Percentiles rank a stretch among this genome's conserved stretches.
Evolutionary conservation across 2,329 filamentous ascomycete species (phyloP).

Genomic region (Aspergillus calidoustus): DNA sequence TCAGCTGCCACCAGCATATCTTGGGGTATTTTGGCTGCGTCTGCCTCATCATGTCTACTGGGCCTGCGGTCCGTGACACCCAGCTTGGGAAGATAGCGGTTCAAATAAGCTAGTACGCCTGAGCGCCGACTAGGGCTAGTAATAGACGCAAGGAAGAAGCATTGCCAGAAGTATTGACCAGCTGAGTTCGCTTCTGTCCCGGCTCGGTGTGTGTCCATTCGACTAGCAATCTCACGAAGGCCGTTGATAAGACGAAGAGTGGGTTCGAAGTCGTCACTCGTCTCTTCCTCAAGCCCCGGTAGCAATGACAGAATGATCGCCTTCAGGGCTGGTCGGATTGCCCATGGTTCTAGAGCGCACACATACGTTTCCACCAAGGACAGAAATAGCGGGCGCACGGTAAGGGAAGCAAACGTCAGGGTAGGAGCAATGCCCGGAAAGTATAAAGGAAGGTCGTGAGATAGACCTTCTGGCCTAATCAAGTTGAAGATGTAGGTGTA

Average conservation of each 20-base stretch:
- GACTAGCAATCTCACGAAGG: constrained; percentile 65
- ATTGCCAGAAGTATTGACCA: constrained; percentile 97
- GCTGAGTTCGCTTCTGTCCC: constrained; percentile 59
- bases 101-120: constrained; percentile 85
- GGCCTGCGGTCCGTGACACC: constrained; percentile 47
- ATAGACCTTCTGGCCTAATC: constrained; percentile 79
- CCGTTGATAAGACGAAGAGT: constrained; percentile 78
- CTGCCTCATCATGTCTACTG: constrained; percentile 35
- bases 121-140: constrained; percentile 83
- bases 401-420: constrained; percentile 91
- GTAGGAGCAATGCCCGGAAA: constrained; percentile 87
- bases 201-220: constrained; percentile 60
- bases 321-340: constrained; percentile 85
- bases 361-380: constrained; percentile 82
- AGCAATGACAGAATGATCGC: constrained; percentile 86
- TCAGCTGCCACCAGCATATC: constrained; percentile 46
- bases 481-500: constrained; percentile 87
- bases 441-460: constrained; percentile 82
- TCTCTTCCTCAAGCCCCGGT: constrained; percentile 92
- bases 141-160: constrained; percentile 90
- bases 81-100: constrained; percentile 76
- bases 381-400: constrained; percentile 84
- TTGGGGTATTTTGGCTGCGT: constrained; percentile 28
- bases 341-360: constrained; percentile 69
- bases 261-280: constrained; percentile 93